Evolutionary conservation across 2,329 filamentous ascomycete species (phyloP).

Genomic region (Cladophialophora bantiana): DNA sequence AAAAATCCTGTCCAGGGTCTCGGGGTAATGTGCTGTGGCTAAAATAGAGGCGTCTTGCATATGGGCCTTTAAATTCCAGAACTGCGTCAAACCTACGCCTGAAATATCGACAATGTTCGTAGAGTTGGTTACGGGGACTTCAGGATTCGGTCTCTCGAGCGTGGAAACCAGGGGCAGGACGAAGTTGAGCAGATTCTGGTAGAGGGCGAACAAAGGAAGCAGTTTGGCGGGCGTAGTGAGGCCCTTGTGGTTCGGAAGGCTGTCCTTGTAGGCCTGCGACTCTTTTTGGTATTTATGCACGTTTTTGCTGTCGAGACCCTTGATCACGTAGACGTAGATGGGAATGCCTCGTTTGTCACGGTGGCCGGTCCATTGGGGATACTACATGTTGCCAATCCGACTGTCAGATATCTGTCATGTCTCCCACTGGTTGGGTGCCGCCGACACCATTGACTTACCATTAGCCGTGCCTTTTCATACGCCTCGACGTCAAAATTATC

Average conservation of each 20-base stretch:
- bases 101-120: conserved; percentile 96
- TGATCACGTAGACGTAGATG: conserved; percentile 88
- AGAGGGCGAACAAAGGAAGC: conserved; percentile 86
- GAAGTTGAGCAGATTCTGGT: conserved; percentile 90
- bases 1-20: conserved; percentile 85
- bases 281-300: conserved; percentile 78
- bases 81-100: conserved; percentile 86
- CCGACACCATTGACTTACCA: conserved; percentile 61
- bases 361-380: conserved; percentile 88
- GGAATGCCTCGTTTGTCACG: conserved; percentile 90
- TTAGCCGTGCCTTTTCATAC: conserved; percentile 75
- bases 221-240: conserved; percentile 69
- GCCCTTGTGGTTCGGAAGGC: conserved; percentile 63
- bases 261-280: conserved; percentile 44
- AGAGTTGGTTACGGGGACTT: conserved; percentile 88
- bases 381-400: conserved; percentile 24
- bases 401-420: not conserved
- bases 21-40: conserved; percentile 92
- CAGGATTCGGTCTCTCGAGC: conserved; percentile 74
- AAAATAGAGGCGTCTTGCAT: conserved; percentile 92
- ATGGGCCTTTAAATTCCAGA: conserved; percentile 92
- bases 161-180: conserved; percentile 83
- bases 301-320: conserved; percentile 80
- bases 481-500: conserved; percentile 83
- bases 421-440: not conserved